Percentiles rank a stretch among this genome's conserved stretches.
Conservation (phyloP, 202 grass and related monocot species). For the Dendrocalamus latiflorus region DNA sequence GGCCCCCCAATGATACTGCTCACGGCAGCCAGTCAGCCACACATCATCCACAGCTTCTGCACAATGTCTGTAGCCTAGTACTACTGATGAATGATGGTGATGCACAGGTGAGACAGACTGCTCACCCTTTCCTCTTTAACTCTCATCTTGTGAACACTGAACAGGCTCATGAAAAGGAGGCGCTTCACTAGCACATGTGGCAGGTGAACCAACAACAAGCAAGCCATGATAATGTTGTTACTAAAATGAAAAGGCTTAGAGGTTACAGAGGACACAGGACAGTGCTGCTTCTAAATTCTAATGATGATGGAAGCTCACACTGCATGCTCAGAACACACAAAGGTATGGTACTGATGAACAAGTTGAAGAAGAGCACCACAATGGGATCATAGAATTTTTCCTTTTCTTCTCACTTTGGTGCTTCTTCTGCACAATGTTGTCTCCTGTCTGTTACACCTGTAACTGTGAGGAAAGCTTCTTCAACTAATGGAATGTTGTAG, state of each 20-base stretch:
- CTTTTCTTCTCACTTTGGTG: background rate
- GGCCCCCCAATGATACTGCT: background rate
- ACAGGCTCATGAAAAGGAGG: background rate
- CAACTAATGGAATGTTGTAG: background rate
- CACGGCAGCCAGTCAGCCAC: background rate
- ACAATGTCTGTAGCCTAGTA: too few relatives aligned
- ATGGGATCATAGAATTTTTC: background rate
- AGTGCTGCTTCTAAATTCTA: background rate
- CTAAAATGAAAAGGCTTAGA: background rate
- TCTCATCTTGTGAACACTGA: conserved; percentile 9
- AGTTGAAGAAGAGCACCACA: background rate
- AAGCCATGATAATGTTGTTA: background rate
- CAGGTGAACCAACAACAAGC: conserved; percentile 2
- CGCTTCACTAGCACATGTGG: background rate
- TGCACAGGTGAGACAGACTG: background rate
- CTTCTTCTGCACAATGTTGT: background rate
- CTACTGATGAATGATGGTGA: too few relatives aligned
- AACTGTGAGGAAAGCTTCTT: background rate
- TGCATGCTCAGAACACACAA: background rate
- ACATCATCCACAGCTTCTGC: too few relatives aligned
- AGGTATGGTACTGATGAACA: background rate
- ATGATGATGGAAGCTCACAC: background rate
- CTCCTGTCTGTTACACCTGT: background rate
- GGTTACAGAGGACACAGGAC: conserved; percentile 2
- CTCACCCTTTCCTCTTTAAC: background rate